Evolutionary conservation across 129 eudicot genomes (phyloP), one percentile per base, ranked within the genome.

Genomic region (Apium graveolens): DNA sequence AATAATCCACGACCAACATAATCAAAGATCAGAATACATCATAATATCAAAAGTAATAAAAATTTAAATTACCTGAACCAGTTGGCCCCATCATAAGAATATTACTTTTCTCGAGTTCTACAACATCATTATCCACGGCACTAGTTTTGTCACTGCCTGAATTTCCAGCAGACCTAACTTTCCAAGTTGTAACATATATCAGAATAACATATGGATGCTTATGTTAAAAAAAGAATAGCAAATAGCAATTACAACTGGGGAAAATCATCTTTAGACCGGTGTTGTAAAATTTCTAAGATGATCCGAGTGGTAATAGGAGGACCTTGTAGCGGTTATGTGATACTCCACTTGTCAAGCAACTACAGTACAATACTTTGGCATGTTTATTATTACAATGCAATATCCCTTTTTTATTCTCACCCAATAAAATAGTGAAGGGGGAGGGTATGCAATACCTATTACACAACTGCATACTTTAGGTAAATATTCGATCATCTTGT

Each of bases 61-160:
- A 38, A 49, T 68, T 63, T 73, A 37, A 31, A 76, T 84, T 87
- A 96, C 99, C 97, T 89, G 99, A 96, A 78, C 99, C 99, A 13
- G 99, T 96, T 32, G 99, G 99, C 26, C 99, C 99, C 97, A 96
- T 89, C 51, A 96, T 73, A 76, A 96, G 97, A 80, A 96, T 96
- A 83, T 96, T 96, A 84, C 99, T 96, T 86, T 96, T 96, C 85
- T 96, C 99, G 42, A 96, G 93, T 71, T 96, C 99, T 57, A 96
- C 99, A 0, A 83, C 81, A 69, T 95, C 99, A 81, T 78, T 80
- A 70, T 86, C 93, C 24, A 70, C 39, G 55, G 70, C 84, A 60
- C 86, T 90, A 69, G 71, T n/a, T 83, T 86, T 87, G 43, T 82
- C 90, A 80, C 80, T 78, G 66, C 82, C 86, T 45, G 89, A 79